Percentiles rank a stretch among this genome's conserved stretches.
These are phyloP conservation scores for Polychaeton citri DNA, from an alignment of 2,329 filamentous ascomycete genomes.

Conservation along the genomic window DNA sequence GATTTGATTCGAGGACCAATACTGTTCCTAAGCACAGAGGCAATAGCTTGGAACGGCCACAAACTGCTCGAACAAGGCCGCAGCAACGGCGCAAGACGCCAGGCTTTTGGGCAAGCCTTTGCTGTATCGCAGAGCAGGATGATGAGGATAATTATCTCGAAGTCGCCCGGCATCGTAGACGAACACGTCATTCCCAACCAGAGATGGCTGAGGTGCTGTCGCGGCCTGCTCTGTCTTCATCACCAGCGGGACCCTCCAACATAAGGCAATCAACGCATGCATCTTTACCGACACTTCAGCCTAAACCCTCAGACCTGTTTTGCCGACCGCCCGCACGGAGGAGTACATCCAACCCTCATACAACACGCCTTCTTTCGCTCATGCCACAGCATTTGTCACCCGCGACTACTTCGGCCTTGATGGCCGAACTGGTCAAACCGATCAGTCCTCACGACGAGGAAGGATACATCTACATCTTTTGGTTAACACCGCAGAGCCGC, in stretches of 20 bases:
- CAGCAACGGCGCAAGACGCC: slow-evolving; percentile 9
- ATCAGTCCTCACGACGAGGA: slow-evolving; percentile 62
- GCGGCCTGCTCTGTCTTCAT: neutral
- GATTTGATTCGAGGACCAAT: too few species aligned
- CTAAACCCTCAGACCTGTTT: slow-evolving; percentile 1
- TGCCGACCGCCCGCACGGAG: slow-evolving; percentile 6
- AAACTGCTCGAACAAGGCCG: neutral
- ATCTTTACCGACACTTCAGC: slow-evolving; percentile 5
- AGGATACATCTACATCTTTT: slow-evolving; percentile 98
- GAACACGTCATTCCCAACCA: slow-evolving; percentile 8
- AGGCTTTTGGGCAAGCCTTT: slow-evolving; percentile 30
- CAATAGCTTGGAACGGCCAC: neutral
- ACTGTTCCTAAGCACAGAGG: neutral
- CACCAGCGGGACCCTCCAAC: neutral
- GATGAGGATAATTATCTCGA: slow-evolving; percentile 32
- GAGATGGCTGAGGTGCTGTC: neutral
- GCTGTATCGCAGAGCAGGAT: slow-evolving; percentile 24
- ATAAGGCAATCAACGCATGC: neutral
- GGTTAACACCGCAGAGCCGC: slow-evolving; percentile 59
- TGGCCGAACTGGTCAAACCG: slow-evolving; percentile 64
- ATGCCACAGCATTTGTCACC: slow-evolving; percentile 58
- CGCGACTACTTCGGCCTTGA: slow-evolving; percentile 53
- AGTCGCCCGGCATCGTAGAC: slow-evolving; percentile 27
- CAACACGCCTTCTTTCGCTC: slow-evolving; percentile 41
- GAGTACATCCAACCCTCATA: slow-evolving; percentile 14